Evolutionary conservation across 2,329 filamentous ascomycete species (phyloP).

Genomic region (Microcyclospora pomicola): DNA sequence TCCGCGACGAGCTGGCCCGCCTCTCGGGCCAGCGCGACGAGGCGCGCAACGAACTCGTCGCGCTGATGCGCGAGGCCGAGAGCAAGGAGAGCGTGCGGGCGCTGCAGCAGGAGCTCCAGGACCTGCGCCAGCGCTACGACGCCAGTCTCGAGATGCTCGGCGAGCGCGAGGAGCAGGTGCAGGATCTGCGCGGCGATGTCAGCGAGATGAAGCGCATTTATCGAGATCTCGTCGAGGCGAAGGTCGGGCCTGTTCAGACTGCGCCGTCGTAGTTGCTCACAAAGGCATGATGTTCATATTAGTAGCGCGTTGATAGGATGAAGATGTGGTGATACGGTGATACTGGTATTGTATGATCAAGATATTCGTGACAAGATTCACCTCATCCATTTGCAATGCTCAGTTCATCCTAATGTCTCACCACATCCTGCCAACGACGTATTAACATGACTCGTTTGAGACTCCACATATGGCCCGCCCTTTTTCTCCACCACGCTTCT

Average conservation of each 20-base stretch:
- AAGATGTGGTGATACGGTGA: no score
- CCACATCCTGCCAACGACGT: no score
- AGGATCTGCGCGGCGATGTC: constrained; percentile 80
- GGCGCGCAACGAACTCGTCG: constrained; percentile 79
- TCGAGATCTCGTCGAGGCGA: constrained; percentile 65
- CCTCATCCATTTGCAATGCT: no score
- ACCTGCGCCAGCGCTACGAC: constrained; percentile 66
- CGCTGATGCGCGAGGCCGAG: constrained; percentile 76
- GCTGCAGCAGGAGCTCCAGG: constrained; percentile 54
- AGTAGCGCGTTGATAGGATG: no score
- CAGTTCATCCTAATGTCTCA: no score
- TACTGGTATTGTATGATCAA: no score
- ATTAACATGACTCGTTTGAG: no score
- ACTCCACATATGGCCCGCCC: no score
- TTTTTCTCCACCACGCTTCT: no score
- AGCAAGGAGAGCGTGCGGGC: constrained; percentile 47
- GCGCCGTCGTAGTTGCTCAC: no score
- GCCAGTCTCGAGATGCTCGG: constrained; percentile 88
- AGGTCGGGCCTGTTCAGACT: constrained; percentile 8
- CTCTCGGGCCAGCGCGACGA: constrained; percentile 81
- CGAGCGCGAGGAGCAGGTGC: constrained; percentile 90
- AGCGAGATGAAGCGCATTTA: constrained; percentile 93
- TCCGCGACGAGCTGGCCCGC: constrained; percentile 71
- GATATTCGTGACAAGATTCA: no score
- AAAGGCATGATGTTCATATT: no score